Evolutionary conservation across 1,139 yeast species (phyloP).

Genomic region (Entelexis sorbosivorans): DNA sequence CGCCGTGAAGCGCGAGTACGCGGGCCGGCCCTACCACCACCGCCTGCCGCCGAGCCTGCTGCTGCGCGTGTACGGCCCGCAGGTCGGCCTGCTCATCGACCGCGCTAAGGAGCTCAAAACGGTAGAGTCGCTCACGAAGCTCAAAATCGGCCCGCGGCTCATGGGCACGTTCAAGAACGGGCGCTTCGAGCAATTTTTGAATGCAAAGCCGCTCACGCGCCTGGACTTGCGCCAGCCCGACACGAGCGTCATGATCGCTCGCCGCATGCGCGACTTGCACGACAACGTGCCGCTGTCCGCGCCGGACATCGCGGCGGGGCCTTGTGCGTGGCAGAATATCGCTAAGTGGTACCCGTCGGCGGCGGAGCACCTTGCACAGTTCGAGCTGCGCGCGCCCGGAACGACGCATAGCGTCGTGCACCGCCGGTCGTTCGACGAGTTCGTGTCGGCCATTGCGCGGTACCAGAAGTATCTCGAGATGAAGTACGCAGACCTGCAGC

Average conservation of each 20-base stretch:
- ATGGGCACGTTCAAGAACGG: slow-evolving; percentile 87
- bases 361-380: slow-evolving; percentile 19
- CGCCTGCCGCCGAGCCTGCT: slow-evolving; percentile 41
- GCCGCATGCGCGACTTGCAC: slow-evolving; percentile 94
- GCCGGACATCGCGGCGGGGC: slow-evolving; percentile 44
- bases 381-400: slow-evolving; percentile 23
- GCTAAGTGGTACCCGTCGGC: slow-evolving; percentile 52
- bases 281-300: slow-evolving; percentile 56
- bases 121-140: slow-evolving; percentile 58
- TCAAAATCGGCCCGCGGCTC: slow-evolving; percentile 77
- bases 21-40: slow-evolving; percentile 30
- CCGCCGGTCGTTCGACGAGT: slow-evolving; percentile 27
- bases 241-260: slow-evolving; percentile 74
- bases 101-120: slow-evolving; percentile 67
- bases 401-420: slow-evolving; percentile 11
- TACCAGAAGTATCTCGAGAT: slow-evolving; percentile 55
- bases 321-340: slow-evolving; percentile 60
- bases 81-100: slow-evolving; percentile 77
- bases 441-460: slow-evolving; percentile 37
- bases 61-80: slow-evolving; percentile 81
- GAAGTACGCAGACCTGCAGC: slow-evolving; percentile 40
- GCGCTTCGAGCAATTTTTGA: slow-evolving; percentile 80
- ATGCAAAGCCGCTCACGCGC: slow-evolving; percentile 63
- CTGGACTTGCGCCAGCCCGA: slow-evolving; percentile 64
- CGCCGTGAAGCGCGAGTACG: slow-evolving; percentile 22